Evolutionary conservation across 768 basidiomycete genomes (phyloP), one percentile per base, ranked within the genome.

Genomic region (Agaricus sinodeliciosus): DNA sequence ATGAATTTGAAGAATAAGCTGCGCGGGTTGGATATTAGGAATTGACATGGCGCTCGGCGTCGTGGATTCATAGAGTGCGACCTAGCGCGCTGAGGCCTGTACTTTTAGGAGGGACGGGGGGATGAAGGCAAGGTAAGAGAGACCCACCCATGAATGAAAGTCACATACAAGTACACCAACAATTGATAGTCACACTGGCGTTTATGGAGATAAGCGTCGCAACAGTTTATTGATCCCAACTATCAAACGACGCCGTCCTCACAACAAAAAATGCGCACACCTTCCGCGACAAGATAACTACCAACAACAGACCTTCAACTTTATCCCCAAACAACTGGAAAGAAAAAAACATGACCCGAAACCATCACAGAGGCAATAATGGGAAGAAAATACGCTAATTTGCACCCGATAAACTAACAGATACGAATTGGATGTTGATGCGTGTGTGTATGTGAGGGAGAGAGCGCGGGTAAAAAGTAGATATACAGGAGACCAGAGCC

Each of bases 1-100:
- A 69, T 58, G 59, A 73, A 67, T 66, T 78, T 80, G 56, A 80
- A 27, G 51, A 58, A 40, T 59, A 57, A 9, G 64, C 62, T 6
- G 67, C 62, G 9, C 60, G 43, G 65, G 60, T 13, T 13, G 9
- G 9, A 39, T 6, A 39, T 2, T 16, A 39, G 37, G 4, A 12
- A 39, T 39, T 13, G 37, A 39, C 16, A 16, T 12, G 37, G 15
- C 12, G 37, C 2, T 6, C 37, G 37, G 3, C 37, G 37, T 6
- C 31, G 31, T 31, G 31, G 11, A 31, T 31, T 31, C 31, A 31
- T 31, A 31, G 7, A 31, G 31, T 5, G 31, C 31, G 6, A 31
- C 31, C 31, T 31, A 31, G 31, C 2, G 7, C 7, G 7, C 31
- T 3, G 22, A 22, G 22, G 22, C 22, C 22, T 22, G 22, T n/a